Evolutionary conservation across 306 rosid genomes (phyloP).

Genomic region (Cicer arietinum): DNA sequence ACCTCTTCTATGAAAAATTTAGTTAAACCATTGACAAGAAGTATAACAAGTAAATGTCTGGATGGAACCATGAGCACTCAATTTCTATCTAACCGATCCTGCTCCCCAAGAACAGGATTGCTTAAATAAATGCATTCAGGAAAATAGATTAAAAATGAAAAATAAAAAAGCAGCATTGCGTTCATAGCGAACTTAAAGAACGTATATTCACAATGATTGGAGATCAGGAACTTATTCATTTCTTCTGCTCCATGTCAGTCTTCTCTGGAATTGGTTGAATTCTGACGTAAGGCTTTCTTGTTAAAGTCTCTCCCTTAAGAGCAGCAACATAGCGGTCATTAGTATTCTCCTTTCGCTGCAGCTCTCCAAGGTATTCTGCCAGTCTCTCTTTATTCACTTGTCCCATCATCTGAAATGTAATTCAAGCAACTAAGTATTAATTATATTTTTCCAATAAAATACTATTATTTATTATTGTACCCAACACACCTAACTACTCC

Average conservation of each 20-base stretch:
- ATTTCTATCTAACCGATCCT: neutral
- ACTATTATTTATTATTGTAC: no score
- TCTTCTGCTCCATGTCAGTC: slow-evolving; percentile 52
- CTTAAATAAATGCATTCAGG: slow-evolving; percentile 6
- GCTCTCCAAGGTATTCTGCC: slow-evolving; percentile 86
- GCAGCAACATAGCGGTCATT: slow-evolving; percentile 94
- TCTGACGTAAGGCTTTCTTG: slow-evolving; percentile 87
- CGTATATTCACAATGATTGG: slow-evolving; percentile 22
- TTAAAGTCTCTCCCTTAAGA: slow-evolving; percentile 77
- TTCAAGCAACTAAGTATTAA: neutral
- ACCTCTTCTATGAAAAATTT: slow-evolving; percentile 13
- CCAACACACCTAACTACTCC: no score
- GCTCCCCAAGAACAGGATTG: neutral
- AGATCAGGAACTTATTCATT: slow-evolving; percentile 45
- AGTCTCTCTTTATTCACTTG: slow-evolving; percentile 77
- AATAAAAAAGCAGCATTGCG: neutral
- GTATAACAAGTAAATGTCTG: slow-evolving; percentile 5
- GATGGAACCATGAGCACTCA: slow-evolving; percentile 12
- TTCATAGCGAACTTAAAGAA: slow-evolving; percentile 25
- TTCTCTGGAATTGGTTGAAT: slow-evolving; percentile 72
- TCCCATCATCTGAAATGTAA: slow-evolving; percentile 77
- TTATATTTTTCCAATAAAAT: no score
- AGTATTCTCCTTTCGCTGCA: slow-evolving; percentile 84
- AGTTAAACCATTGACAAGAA: neutral
- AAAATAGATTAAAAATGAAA: neutral